Evolutionary conservation across 768 basidiomycete genomes (phyloP).

Genomic region (Suillus paluster): DNA sequence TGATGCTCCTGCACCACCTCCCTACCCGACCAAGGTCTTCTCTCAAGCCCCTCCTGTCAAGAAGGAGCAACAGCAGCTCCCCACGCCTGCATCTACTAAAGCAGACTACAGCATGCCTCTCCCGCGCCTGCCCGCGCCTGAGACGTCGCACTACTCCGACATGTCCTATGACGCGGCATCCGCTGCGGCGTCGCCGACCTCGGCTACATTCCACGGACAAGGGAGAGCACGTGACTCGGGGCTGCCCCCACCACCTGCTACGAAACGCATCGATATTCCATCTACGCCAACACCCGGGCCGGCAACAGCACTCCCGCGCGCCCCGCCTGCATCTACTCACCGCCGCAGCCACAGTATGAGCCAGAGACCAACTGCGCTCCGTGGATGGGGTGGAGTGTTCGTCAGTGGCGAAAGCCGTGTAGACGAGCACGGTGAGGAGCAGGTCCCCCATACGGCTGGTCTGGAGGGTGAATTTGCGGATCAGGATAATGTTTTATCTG

Average conservation of each 20-base stretch:
- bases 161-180: constrained; percentile 73
- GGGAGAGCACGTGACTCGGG: constrained; percentile 73
- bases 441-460: constrained; percentile 65
- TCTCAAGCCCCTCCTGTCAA: constrained; percentile 37
- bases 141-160: constrained; percentile 79
- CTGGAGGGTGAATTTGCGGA: constrained; percentile 63
- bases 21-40: constrained; percentile 31
- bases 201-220: constrained; percentile 59
- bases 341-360: constrained; percentile 84
- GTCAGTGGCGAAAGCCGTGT: constrained; percentile 43
- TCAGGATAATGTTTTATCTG: constrained; percentile 34
- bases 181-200: constrained; percentile 57
- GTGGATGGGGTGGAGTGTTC: constrained; percentile 67
- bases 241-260: constrained; percentile 41
- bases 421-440: constrained; percentile 48
- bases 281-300: constrained; percentile 33
- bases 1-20: constrained; percentile 24
- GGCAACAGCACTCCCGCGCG: constrained; percentile 52
- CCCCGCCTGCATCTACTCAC: constrained; percentile 80
- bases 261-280: constrained; percentile 37
- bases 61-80: constrained; percentile 32
- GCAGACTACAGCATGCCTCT: constrained; percentile 85
- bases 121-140: constrained; percentile 80
- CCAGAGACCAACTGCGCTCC: constrained; percentile 61
- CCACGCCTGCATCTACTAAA: constrained; percentile 39